Evolutionary conservation across 805 yeast genomes (phyloP).

Genomic region (Saccharomyces mikatae): DNA sequence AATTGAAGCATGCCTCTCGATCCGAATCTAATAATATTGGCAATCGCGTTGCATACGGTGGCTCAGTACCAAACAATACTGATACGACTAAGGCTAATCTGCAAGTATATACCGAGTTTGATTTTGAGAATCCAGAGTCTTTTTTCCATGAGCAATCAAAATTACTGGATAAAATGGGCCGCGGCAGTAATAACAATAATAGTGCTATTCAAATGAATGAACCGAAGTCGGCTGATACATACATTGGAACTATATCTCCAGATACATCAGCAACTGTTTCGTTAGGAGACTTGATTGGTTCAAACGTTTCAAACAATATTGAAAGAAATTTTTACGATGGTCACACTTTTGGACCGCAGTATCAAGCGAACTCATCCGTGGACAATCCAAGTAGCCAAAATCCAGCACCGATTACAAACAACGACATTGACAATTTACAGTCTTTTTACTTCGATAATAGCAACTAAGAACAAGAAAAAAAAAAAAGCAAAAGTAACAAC

Average conservation of each 20-base stretch:
- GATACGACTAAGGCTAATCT: slow-evolving; percentile 6
- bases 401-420: not conserved
- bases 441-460: not conserved
- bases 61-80: not conserved
- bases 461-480: not conserved
- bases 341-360: not conserved
- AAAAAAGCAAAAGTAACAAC: not conserved
- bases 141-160: slow-evolving; percentile 12
- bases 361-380: not conserved
- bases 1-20: not conserved
- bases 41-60: not conserved
- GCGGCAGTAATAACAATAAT: not conserved
- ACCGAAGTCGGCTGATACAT: slow-evolving; percentile 7
- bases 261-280: slow-evolving; percentile 6
- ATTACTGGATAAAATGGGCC: not conserved
- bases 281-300: slow-evolving; percentile 3
- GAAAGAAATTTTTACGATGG: not conserved
- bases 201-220: slow-evolving; percentile 3
- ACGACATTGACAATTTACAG: not conserved
- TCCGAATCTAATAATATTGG: not conserved
- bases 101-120: slow-evolving; percentile 21
- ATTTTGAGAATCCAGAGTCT: slow-evolving; percentile 19
- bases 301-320: not conserved
- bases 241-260: slow-evolving; percentile 7
- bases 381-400: not conserved